phyloP scores from a whole-genome alignment of 164 flowering plant species.

The Echeveria elegans region DNA sequence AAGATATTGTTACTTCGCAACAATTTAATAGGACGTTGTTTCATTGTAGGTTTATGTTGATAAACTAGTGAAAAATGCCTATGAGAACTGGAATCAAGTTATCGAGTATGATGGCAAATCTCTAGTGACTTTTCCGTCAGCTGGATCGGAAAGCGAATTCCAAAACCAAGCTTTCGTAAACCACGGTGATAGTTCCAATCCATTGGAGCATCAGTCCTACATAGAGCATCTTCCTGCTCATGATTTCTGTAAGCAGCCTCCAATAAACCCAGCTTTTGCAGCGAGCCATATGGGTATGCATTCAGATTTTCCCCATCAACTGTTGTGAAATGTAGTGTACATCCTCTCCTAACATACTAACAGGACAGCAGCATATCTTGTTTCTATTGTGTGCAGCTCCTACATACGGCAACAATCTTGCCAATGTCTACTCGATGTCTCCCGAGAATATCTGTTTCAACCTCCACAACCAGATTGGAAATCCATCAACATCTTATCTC shows the following conservation, averaged over 20 bases:
- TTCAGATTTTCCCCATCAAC: too few species aligned
- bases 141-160: constrained; percentile 16
- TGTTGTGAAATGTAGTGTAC: too few species aligned
- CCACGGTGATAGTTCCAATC: constrained; percentile 14
- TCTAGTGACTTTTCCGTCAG: constrained; percentile 22
- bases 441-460: constrained; percentile 12
- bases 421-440: constrained; percentile 12
- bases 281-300: constrained; percentile 25
- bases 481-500: constrained; percentile 12
- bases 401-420: constrained; percentile 20
- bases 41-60: constrained; percentile 34
- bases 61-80: constrained; percentile 38
- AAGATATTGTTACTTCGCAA: background rate
- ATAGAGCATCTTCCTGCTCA: constrained; percentile 13
- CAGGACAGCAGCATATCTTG: too few species aligned
- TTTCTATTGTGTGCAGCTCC: background rate
- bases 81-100: constrained; percentile 42
- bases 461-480: constrained; percentile 17
- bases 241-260: constrained; percentile 20
- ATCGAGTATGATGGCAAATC: constrained; percentile 41
- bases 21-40: background rate
- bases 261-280: constrained; percentile 13
- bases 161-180: constrained; percentile 19
- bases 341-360: too few species aligned
- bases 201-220: constrained; percentile 16